Base-by-base conservation (phyloP, 2,329 filamentous ascomycete genomes). In the Trichoderma harzianum region DNA sequence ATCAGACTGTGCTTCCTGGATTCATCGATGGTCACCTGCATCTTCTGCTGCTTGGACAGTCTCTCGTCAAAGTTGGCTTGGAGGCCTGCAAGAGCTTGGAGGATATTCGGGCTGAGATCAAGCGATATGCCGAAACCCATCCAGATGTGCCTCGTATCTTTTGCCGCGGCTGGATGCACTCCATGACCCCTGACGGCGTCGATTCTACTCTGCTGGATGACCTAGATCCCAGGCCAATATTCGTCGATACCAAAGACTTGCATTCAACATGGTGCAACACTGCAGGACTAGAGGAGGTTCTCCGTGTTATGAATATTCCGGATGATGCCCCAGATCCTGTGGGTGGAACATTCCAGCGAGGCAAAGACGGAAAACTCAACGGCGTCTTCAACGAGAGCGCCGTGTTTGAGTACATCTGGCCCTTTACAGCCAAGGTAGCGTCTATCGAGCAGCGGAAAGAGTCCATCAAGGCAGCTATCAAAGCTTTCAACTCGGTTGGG, bases 11-110 rank as follows among this genome's bases (percentile, higher is more conserved):
- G 3, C 80, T 89, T 2, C 87, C 87, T 0, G 84, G 87, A 16
- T 89, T 89, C 78, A 84, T 89, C 51, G 87, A 89, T 72, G 86
- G 86, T 7, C 87, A 89, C 73, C 83, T 88, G 78, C 87, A 89
- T 75, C 81, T 89, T 11, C 81, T 89, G 0, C 80, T 87, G 11
- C 81, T 88, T 0, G 87, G 87, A 1, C 86, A 88, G 73, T 84
- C 86, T 0, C 80, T 89, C 21, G 83, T 81, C 32, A 88, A 88
- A 76, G 80, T 87, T 24, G 79, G 81, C 26, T 78, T 89, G 1
- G 83, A 85, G 24, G 78, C 81, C 18, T 88, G 87, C 77, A 82
- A 82, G 73, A 82, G 79, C 61, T 76, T 88, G 1, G 81, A 81
- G 0, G 87, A 89, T 30, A 88, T 89, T 43, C 81, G 85, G 12